Evolutionary conservation across 2,329 filamentous ascomycete genomes (phyloP).

Genomic region (Clathrospora elynae): DNA sequence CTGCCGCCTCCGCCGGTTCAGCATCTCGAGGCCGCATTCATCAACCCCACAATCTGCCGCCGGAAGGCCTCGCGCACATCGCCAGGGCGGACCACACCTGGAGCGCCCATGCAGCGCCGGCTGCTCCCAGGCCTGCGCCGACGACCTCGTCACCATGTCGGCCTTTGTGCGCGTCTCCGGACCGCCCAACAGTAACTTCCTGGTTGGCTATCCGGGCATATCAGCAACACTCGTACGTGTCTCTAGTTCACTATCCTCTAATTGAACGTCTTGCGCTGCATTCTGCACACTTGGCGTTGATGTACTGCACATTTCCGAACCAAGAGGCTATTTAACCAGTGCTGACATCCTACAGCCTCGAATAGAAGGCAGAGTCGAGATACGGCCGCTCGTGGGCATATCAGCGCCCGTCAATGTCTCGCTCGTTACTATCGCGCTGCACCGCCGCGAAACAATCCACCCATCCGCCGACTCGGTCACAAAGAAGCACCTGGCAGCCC

Average conservation of each 20-base stretch:
- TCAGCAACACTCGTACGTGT: conserved; percentile 88
- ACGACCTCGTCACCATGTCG: conserved; percentile 52
- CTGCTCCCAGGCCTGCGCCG: conserved; percentile 45
- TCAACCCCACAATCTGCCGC: conserved; percentile 30
- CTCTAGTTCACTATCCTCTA: conserved; percentile 1
- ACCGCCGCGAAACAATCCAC: conserved; percentile 93
- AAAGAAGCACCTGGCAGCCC: conserved; percentile 87
- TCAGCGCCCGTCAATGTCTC: conserved; percentile 90
- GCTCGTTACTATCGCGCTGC: conserved; percentile 90
- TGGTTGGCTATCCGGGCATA: conserved; percentile 97
- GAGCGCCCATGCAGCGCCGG: conserved; percentile 45
- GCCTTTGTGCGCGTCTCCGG: conserved; percentile 95
- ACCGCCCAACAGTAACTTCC: conserved; percentile 93
- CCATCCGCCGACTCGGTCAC: conserved; percentile 92
- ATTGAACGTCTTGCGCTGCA: conserved; percentile 9
- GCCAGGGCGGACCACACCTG: conserved; percentile 13
- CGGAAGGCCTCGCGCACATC: conserved; percentile 26
- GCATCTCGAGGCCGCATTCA: conserved; percentile 18
- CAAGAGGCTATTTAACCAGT: conserved; percentile 11
- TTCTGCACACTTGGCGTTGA: conserved; percentile 1
- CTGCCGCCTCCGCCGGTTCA: conserved; percentile 32
- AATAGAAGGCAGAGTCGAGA: conserved; percentile 97
- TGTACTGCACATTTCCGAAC: conserved; percentile 8
- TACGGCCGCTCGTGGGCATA: conserved; percentile 81
- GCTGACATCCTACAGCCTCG: conserved; percentile 68